Percentiles rank a stretch among this genome's conserved stretches.
Evolutionary conservation across 805 yeast genomes (phyloP).

Genomic region (Myxozyma sirexii): DNA sequence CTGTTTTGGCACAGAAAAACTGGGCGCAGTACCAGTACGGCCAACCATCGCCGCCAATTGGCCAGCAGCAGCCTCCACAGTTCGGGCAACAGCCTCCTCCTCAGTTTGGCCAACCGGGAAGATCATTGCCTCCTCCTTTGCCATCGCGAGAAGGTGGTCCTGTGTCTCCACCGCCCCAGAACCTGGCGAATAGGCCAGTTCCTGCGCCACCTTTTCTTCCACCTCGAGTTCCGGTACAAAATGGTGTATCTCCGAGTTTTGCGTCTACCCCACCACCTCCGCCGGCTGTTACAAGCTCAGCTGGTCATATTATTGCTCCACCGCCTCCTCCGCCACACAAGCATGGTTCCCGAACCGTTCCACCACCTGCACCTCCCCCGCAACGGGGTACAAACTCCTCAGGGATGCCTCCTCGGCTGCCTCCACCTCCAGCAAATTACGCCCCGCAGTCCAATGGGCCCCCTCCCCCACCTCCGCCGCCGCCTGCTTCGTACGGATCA

Average conservation of each 20-base stretch:
- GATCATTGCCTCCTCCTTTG: slow-evolving; percentile 35
- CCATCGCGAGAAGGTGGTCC: slow-evolving; percentile 13
- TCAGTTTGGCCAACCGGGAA: slow-evolving; percentile 35
- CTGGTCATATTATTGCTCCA: slow-evolving; percentile 4
- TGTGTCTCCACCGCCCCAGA: slow-evolving; percentile 11
- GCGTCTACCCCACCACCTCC: slow-evolving; percentile 12
- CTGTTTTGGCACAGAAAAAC: slow-evolving; percentile 15
- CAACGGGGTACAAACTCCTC: neutral
- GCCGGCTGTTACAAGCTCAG: neutral
- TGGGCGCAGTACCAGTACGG: slow-evolving; percentile 5
- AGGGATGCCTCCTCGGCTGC: slow-evolving; percentile 13
- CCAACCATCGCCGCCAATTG: slow-evolving; percentile 6
- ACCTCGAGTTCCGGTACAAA: slow-evolving; percentile 37
- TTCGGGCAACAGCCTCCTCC: slow-evolving; percentile 36
- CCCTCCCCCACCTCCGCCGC: slow-evolving; percentile 23
- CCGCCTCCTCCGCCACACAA: slow-evolving; percentile 34
- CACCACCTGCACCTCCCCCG: slow-evolving; percentile 21
- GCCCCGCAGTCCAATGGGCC: neutral
- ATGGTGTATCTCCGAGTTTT: slow-evolving; percentile 24
- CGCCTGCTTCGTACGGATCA: slow-evolving; percentile 22
- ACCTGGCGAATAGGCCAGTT: slow-evolving; percentile 25
- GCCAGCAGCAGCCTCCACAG: slow-evolving; percentile 20
- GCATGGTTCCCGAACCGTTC: slow-evolving; percentile 19
- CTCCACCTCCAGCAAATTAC: slow-evolving; percentile 21
- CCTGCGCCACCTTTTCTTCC: slow-evolving; percentile 38